Percentiles rank a stretch among this genome's conserved stretches.
Evolutionary conservation across 192 early-diverging fungal genomes (phyloP).

Genomic region (Mortierella alpina): DNA sequence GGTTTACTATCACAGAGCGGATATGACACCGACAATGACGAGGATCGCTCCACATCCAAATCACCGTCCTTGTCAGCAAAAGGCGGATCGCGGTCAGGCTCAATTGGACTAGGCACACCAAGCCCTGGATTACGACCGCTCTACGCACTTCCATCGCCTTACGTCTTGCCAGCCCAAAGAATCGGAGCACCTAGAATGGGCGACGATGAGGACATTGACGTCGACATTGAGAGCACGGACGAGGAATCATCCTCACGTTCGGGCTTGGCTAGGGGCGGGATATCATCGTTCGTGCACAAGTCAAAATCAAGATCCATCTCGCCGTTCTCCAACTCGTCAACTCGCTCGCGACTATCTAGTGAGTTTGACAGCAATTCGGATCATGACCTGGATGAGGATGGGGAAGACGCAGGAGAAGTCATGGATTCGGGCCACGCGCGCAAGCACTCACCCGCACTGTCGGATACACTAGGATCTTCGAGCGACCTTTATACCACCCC

Average conservation of each 20-base stretch:
- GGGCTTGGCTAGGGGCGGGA: conserved; percentile 1
- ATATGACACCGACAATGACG: conserved; percentile 52
- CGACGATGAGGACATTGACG: conserved; percentile 43
- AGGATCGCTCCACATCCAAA: conserved; percentile 40
- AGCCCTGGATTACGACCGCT: conserved; percentile 43
- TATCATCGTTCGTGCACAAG: conserved; percentile 14
- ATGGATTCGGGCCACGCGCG: conserved; percentile 11
- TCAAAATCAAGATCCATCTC: conserved; percentile 50
- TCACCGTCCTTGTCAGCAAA: conserved; percentile 38
- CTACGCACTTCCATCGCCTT: conserved; percentile 17
- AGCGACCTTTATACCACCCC: conserved; percentile 40
- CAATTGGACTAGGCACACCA: conserved; percentile 24
- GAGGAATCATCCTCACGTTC: conserved; percentile 17
- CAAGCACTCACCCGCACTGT: conserved; percentile 34
- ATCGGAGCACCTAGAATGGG: conserved; percentile 29
- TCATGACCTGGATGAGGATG: conserved; percentile 14
- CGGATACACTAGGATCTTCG: conserved; percentile 24
- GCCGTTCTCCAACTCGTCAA: conserved; percentile 43
- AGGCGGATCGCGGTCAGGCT: conserved; percentile 31
- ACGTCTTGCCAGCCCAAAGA: conserved; percentile 9
- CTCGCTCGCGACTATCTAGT: conserved; percentile 39
- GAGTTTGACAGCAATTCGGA: conserved; percentile 46
- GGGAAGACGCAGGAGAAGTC: conserved; percentile 15
- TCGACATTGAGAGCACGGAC: conserved; percentile 49
- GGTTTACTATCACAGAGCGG: conserved; percentile 31